Evolutionary conservation across 2,329 filamentous ascomycete species (phyloP).

Genomic region (Fusarium marasasianum): DNA sequence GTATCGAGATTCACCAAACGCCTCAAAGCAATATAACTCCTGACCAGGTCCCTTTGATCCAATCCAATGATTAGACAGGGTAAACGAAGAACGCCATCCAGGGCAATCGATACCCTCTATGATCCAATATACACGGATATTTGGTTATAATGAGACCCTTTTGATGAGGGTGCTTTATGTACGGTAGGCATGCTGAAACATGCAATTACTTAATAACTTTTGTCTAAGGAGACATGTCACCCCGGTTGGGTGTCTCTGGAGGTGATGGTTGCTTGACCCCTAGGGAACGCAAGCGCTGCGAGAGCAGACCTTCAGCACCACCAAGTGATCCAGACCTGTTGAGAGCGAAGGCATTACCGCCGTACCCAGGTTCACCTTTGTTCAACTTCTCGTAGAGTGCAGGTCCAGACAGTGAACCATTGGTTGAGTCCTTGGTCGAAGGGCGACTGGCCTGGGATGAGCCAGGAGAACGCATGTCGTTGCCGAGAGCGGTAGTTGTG

Average conservation of each 20-base stretch:
- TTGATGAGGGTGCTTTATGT: background rate
- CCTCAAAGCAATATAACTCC: background rate
- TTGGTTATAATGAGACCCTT: background rate
- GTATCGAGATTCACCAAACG: slow-evolving; percentile 32
- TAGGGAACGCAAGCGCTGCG: slow-evolving; percentile 72
- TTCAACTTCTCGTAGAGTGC: slow-evolving; percentile 72
- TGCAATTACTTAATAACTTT: background rate
- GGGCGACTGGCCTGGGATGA: slow-evolving; percentile 47
- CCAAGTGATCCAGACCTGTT: slow-evolving; percentile 48
- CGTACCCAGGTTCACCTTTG: slow-evolving; percentile 71
- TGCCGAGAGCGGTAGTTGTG: slow-evolving; percentile 35
- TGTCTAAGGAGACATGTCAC: slow-evolving; percentile 5
- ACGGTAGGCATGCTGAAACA: background rate
- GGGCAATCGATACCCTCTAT: slow-evolving; percentile 10
- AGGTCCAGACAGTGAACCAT: slow-evolving; percentile 44
- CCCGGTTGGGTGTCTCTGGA: background rate
- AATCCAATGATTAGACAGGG: background rate
- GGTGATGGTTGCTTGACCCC: slow-evolving; percentile 55
- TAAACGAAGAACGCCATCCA: slow-evolving; percentile 3
- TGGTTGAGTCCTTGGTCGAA: slow-evolving; percentile 49
- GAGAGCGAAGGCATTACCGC: slow-evolving; percentile 61
- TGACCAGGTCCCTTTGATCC: background rate
- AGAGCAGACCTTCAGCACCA: slow-evolving; percentile 72
- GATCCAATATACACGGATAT: background rate
- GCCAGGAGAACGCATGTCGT: slow-evolving; percentile 38